These are phyloP conservation scores for Lecanosticta acicola DNA, from an alignment of 2,329 filamentous ascomycete species.

Conservation along the genomic window DNA sequence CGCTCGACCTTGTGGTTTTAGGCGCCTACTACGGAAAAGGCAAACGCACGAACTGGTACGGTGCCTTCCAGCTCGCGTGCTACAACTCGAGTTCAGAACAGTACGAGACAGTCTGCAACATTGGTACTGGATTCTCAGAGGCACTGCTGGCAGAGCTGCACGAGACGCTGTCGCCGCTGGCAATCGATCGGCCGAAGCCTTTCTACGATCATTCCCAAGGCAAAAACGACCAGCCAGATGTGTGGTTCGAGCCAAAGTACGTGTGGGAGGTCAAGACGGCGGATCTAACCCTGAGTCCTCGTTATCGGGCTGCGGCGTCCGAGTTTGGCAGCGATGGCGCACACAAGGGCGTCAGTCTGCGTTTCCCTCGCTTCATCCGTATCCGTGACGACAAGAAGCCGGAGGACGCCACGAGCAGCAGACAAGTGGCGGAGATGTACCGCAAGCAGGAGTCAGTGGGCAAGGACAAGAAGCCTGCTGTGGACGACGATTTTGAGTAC, in stretches of 20 bases:
- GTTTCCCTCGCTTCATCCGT: constrained; percentile 91
- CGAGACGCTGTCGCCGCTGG: constrained; percentile 64
- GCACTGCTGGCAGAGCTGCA: constrained; percentile 86
- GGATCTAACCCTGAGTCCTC: constrained; percentile 83
- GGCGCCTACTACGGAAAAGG: constrained; percentile 92
- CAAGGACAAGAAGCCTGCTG: constrained; percentile 77
- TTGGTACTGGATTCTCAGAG: constrained; percentile 94
- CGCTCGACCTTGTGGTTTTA: constrained; percentile 89
- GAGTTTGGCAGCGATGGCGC: constrained; percentile 61
- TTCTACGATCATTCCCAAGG: constrained; percentile 85
- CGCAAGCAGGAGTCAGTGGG: constrained; percentile 83
- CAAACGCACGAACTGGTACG: constrained; percentile 92
- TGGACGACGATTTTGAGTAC: constrained; percentile 98
- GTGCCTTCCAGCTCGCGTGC: constrained; percentile 90
- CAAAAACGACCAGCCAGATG: constrained; percentile 89
- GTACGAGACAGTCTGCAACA: constrained; percentile 97
- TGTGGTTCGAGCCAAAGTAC: constrained; percentile 92
- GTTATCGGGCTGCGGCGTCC: constrained; percentile 84
- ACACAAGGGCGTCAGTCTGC: constrained; percentile 73
- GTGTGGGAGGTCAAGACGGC: constrained; percentile 99
- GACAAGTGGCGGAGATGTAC: constrained; percentile 95
- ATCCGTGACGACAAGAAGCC: constrained; percentile 92
- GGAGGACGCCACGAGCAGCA: constrained; percentile 76
- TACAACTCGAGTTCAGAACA: constrained; percentile 74
- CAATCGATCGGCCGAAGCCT: constrained; percentile 86